A percentile compares a stretch with the other conserved stretches of the same genome.
These are phyloP conservation scores for Scenedesmus sp. DNA, from an alignment of 163 green algal species.

Conservation along the genomic window DNA sequence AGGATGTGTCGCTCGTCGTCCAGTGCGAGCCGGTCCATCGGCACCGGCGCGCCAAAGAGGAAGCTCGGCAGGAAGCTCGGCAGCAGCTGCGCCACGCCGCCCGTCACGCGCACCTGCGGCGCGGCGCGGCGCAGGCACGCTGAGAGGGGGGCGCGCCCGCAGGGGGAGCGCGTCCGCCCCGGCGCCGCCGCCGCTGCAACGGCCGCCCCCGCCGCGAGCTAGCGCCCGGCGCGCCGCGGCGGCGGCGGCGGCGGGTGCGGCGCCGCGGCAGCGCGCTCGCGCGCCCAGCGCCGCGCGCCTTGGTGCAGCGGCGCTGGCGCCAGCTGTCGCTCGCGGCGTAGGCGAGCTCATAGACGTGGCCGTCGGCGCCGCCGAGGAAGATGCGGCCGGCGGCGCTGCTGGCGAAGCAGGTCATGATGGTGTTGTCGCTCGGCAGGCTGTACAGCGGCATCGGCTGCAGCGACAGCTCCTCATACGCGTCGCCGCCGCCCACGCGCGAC, in stretches of 20 bases:
- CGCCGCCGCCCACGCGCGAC: constrained; percentile 11
- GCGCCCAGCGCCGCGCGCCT: too few species aligned
- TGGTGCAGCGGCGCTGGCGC: constrained; percentile 75
- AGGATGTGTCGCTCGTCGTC: constrained; percentile 88
- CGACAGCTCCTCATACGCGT: constrained; percentile 62
- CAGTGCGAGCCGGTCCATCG: constrained; percentile 80
- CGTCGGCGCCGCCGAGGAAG: constrained; percentile 93
- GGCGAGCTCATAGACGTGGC: constrained; percentile 93
- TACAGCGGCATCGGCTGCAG: constrained; percentile 90
- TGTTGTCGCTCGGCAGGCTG: constrained; percentile 81
- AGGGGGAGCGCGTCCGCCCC: background rate
- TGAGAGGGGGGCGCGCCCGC: background rate
- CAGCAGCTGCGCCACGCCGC: constrained; percentile 71
- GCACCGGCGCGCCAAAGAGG: constrained; percentile 55
- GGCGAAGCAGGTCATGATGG: constrained; percentile 80
- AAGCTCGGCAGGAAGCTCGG: constrained; percentile 81
- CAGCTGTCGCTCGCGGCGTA: constrained; percentile 75
- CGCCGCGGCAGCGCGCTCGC: too few species aligned
- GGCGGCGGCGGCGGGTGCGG: too few species aligned
- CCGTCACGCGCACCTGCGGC: constrained; percentile 67
- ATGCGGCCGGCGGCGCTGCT: constrained; percentile 72
- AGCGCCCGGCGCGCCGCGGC: too few species aligned
- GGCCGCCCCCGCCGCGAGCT: background rate
- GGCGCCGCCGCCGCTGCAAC: background rate
- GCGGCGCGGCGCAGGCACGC: too few species aligned